phyloP scores from a whole-genome alignment of 225 moss, liverwort and hornwort species.

The Ulota crispa region DNA sequence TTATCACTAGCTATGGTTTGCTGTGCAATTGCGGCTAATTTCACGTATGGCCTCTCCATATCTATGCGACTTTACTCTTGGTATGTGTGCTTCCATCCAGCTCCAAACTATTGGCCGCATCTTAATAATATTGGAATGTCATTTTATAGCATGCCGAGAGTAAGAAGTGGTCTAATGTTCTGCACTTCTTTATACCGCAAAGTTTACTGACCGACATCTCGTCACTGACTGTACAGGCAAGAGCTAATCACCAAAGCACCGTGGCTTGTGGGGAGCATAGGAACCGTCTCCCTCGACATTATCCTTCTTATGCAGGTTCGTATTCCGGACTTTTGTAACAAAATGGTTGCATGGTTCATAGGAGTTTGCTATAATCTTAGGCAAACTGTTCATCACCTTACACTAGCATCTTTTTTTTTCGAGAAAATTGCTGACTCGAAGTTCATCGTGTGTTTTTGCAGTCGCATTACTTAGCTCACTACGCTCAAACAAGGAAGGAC shows the following conservation, averaged over 20 bases:
- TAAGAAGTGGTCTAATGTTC: constrained; percentile 1
- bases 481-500: constrained; percentile 46
- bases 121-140: constrained; percentile 13
- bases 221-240: constrained; percentile 43
- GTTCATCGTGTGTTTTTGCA: constrained; percentile 27
- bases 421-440: constrained; percentile 12
- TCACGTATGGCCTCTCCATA: constrained; percentile 64
- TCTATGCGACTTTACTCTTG: constrained; percentile 65
- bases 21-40: constrained; percentile 72
- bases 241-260: constrained; percentile 62
- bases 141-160: background rate
- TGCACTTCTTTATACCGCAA: background rate
- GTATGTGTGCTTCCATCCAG: constrained; percentile 37
- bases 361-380: background rate
- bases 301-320: constrained; percentile 69
- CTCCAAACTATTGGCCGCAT: background rate
- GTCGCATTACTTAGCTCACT: constrained; percentile 40
- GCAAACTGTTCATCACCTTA: background rate
- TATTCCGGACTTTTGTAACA: background rate
- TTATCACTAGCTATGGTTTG: constrained; percentile 77
- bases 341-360: background rate
- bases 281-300: constrained; percentile 74
- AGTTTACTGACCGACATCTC: background rate
- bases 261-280: constrained; percentile 84
- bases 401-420: background rate